phyloP scores from a whole-genome alignment of 2,329 filamentous ascomycete genomes.

The Alternaria alternata region DNA sequence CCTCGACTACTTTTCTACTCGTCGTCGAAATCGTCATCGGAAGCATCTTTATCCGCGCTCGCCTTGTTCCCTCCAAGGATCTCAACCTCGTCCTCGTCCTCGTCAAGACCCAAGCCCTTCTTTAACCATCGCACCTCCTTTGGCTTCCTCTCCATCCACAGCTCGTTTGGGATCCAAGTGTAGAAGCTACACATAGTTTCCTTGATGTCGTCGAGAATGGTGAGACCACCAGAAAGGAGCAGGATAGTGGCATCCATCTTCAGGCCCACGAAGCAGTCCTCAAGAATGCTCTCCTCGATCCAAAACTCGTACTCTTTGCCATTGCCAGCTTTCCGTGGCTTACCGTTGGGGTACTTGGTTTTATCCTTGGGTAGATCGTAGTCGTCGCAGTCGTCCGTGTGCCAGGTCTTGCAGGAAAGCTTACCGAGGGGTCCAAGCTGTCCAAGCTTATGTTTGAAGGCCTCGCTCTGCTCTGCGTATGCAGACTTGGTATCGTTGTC shows the following conservation, averaged over 20 bases:
- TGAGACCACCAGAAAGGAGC: constrained; percentile 34
- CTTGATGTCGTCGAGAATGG: constrained; percentile 50
- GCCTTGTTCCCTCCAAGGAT: constrained; percentile 14
- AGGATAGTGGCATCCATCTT: constrained; percentile 52
- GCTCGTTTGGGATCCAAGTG: constrained; percentile 55
- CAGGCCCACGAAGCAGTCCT: constrained; percentile 67
- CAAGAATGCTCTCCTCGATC: constrained; percentile 69
- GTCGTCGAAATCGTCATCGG: constrained; percentile 29
- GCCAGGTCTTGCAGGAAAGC: constrained; percentile 61
- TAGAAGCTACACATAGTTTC: constrained; percentile 56
- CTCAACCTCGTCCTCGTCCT: constrained; percentile 23
- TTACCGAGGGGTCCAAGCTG: constrained; percentile 62
- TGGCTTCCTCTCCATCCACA: constrained; percentile 43
- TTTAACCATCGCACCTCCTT: constrained; percentile 37
- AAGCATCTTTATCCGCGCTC: constrained; percentile 16
- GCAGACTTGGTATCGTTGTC: constrained; percentile 56
- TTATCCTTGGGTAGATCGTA: constrained; percentile 50
- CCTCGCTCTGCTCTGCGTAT: constrained; percentile 52
- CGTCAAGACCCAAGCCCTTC: constrained; percentile 29
- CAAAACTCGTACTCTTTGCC: constrained; percentile 65
- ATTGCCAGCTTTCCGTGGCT: constrained; percentile 28
- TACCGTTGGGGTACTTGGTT: constrained; percentile 34
- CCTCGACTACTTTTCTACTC: constrained; percentile 13
- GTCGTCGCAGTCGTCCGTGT: constrained; percentile 51
- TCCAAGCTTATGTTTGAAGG: constrained; percentile 43